phyloP scores from a whole-genome alignment of 345 rosid species.

The Salix caprea region DNA sequence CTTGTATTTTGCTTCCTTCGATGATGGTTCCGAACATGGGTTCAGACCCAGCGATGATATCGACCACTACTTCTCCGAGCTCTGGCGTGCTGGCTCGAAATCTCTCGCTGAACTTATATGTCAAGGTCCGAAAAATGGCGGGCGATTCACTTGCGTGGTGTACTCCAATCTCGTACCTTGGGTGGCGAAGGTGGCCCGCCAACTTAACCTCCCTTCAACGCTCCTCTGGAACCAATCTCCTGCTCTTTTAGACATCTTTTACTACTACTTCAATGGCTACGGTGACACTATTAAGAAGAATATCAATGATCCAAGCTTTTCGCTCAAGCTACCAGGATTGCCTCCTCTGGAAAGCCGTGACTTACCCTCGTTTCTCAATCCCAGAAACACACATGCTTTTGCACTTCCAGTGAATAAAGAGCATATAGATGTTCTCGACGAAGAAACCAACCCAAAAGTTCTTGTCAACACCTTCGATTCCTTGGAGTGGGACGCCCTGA shows the following conservation, averaged over 20 bases:
- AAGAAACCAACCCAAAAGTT: slow-evolving; percentile 38
- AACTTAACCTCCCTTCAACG: slow-evolving; percentile 27
- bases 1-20: neutral
- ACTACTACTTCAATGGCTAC: slow-evolving; percentile 42
- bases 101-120: slow-evolving; percentile 21
- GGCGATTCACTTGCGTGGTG: slow-evolving; percentile 8
- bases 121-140: neutral
- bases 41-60: neutral
- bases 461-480: slow-evolving; percentile 53
- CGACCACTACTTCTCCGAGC: neutral
- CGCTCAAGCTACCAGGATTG: slow-evolving; percentile 39
- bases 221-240: slow-evolving; percentile 66
- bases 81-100: slow-evolving; percentile 14
- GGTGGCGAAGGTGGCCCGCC: slow-evolving; percentile 46
- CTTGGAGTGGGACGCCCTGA: slow-evolving; percentile 48
- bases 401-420: slow-evolving; percentile 14
- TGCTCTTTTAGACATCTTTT: slow-evolving; percentile 45
- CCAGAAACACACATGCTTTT: slow-evolving; percentile 14
- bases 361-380: slow-evolving; percentile 47
- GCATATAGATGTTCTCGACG: slow-evolving; percentile 32
- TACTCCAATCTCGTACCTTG: slow-evolving; percentile 17
- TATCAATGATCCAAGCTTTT: slow-evolving; percentile 12
- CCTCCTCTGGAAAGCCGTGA: slow-evolving; percentile 31
- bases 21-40: neutral
- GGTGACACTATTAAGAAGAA: slow-evolving; percentile 17